phyloP scores from a whole-genome alignment of 768 basidiomycete species.

The Collybia mongolica region DNA sequence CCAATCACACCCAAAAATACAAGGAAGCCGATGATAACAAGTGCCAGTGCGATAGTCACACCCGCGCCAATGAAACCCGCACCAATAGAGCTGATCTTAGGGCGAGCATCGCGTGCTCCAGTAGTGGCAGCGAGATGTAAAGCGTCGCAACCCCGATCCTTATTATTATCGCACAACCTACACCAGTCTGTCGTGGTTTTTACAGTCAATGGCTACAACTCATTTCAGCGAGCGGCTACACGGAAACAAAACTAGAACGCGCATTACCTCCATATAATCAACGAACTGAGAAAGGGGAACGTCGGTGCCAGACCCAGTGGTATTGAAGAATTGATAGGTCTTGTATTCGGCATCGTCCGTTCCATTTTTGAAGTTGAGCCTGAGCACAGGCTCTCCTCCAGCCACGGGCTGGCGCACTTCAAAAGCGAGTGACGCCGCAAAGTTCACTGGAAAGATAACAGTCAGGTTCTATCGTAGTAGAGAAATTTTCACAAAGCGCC shows the following conservation, averaged over 20 bases:
- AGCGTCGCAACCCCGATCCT: slow-evolving; percentile 55
- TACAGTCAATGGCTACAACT: slow-evolving; percentile 42
- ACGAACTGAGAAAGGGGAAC: slow-evolving; percentile 56
- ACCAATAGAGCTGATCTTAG: slow-evolving; percentile 48
- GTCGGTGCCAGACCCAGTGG: slow-evolving; percentile 33
- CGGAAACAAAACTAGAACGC: not conserved
- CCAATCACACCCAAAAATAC: too few relatives aligned
- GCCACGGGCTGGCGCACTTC: slow-evolving; percentile 53
- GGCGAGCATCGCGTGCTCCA: slow-evolving; percentile 23
- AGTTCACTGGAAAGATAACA: slow-evolving; percentile 44
- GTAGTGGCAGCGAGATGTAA: slow-evolving; percentile 35
- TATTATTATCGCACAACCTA: slow-evolving; percentile 50
- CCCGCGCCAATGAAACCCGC: slow-evolving; percentile 71
- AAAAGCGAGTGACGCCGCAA: slow-evolving; percentile 54
- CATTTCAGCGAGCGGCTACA: not conserved
- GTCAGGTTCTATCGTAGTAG: not conserved
- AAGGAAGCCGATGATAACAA: slow-evolving; percentile 9
- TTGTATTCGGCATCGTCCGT: slow-evolving; percentile 44
- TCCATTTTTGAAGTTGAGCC: slow-evolving; percentile 72
- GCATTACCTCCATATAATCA: slow-evolving; percentile 31
- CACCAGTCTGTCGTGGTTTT: slow-evolving; percentile 61
- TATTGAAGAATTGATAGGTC: slow-evolving; percentile 42
- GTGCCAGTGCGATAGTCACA: slow-evolving; percentile 41
- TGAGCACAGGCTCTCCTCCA: slow-evolving; percentile 49
- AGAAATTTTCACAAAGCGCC: slow-evolving; percentile 4